Evolutionary conservation across 2,329 filamentous ascomycete species (phyloP).

Genomic region (Cladosporium austrohemisphaericum): DNA sequence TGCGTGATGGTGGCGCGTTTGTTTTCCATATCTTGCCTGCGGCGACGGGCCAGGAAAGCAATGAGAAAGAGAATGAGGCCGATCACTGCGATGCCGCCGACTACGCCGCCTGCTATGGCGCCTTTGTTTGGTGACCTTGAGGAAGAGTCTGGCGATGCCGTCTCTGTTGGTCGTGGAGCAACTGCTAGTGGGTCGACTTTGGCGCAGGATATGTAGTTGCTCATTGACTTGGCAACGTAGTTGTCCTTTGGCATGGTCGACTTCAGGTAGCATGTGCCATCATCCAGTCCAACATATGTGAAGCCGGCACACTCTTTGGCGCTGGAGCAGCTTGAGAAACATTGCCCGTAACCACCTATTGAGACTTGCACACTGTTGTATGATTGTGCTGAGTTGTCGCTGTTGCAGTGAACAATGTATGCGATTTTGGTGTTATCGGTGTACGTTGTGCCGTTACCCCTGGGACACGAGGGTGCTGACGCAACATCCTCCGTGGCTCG

Average conservation of each 20-base stretch:
- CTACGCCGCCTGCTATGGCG: slow-evolving; percentile 22
- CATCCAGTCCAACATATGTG: slow-evolving; percentile 26
- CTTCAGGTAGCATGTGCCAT: slow-evolving; percentile 30
- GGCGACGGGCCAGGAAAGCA: slow-evolving; percentile 18
- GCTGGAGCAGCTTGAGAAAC: slow-evolving; percentile 29
- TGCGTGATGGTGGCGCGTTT: slow-evolving; percentile 20
- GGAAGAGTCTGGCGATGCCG: not conserved
- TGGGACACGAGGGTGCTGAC: slow-evolving; percentile 24
- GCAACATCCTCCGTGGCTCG: not conserved
- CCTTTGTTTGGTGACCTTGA: slow-evolving; percentile 13
- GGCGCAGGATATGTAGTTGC: slow-evolving; percentile 25
- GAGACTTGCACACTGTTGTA: slow-evolving; percentile 22
- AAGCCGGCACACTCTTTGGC: slow-evolving; percentile 26
- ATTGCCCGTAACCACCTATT: slow-evolving; percentile 28
- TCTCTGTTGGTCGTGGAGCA: slow-evolving; percentile 4
- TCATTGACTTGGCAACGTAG: slow-evolving; percentile 20
- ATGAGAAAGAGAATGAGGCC: slow-evolving; percentile 19
- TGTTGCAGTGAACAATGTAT: slow-evolving; percentile 29
- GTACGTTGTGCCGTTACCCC: slow-evolving; percentile 23
- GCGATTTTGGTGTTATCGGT: slow-evolving; percentile 24
- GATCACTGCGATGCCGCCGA: slow-evolving; percentile 21
- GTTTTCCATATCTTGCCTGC: slow-evolving; percentile 23
- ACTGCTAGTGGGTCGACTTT: slow-evolving; percentile 22
- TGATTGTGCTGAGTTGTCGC: slow-evolving; percentile 24
- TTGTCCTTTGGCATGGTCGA: slow-evolving; percentile 18